Conservation (phyloP, 2,329 filamentous ascomycete species). For the Juglanconis oblonga region DNA sequence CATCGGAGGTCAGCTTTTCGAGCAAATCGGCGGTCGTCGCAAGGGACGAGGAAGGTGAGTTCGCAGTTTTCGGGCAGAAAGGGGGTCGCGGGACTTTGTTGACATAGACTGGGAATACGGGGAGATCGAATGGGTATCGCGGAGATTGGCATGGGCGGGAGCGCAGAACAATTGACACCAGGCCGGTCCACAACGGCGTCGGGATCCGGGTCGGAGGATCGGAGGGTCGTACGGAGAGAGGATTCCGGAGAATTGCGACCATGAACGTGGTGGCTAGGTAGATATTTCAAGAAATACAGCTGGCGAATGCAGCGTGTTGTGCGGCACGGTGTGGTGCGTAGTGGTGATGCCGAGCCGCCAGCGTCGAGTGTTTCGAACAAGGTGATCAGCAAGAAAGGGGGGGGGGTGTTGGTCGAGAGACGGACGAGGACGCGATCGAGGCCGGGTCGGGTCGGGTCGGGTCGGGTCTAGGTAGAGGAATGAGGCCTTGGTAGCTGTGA, state of each 20-base stretch:
- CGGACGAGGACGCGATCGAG: not conserved
- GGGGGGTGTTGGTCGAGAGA: not conserved
- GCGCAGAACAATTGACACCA: not conserved
- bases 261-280: not conserved
- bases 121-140: conserved; percentile 14
- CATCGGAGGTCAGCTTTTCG: conserved; percentile 5
- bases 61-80: conserved; percentile 13
- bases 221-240: not conserved
- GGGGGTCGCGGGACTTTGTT: conserved; percentile 9
- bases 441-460: not conserved
- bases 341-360: not conserved
- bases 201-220: not conserved
- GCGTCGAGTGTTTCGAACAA: conserved; percentile 3
- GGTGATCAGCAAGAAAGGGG: not conserved
- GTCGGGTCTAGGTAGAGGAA: not conserved
- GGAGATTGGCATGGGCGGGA: conserved; percentile 9
- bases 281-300: not conserved
- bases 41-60: conserved; percentile 3
- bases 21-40: conserved; percentile 2
- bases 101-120: conserved; percentile 14
- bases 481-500: not conserved
- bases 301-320: not conserved
- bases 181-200: conserved; percentile 3
- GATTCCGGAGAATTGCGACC: conserved; percentile 1
- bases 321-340: not conserved